phyloP scores from a whole-genome alignment of 1,284 basidiomycete species.

The Apiotrichum sp. region DNA sequence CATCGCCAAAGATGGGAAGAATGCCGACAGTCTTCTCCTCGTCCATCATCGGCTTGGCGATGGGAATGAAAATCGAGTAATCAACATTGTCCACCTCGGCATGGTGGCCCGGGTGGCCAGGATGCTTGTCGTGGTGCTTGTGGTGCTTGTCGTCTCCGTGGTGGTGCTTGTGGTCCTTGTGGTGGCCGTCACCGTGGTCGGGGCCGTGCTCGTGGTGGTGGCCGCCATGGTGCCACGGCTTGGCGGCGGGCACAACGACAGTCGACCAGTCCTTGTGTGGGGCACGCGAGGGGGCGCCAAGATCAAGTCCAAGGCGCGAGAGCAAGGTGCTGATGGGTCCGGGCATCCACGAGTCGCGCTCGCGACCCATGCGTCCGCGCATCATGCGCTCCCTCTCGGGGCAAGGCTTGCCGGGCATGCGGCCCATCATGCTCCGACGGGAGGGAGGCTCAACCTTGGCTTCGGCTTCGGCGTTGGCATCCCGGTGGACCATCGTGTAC shows the following conservation, averaged over 20 bases:
- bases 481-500: neutral
- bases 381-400: neutral
- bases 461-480: neutral
- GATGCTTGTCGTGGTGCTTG: neutral
- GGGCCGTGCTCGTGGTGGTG: neutral
- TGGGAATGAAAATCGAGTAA: neutral
- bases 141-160: neutral
- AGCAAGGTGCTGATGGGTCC: neutral
- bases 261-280: neutral
- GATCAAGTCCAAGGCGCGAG: slow-evolving; percentile 2
- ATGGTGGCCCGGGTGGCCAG: neutral
- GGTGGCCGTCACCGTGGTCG: neutral
- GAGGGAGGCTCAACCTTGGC: neutral
- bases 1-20: slow-evolving; percentile 5
- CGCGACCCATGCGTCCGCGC: neutral
- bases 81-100: neutral
- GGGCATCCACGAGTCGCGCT: slow-evolving; percentile 1
- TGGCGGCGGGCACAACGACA: neutral
- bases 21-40: slow-evolving; percentile 1
- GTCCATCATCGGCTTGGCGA: neutral
- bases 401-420: slow-evolving; percentile 4
- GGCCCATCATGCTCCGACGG: neutral
- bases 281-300: neutral
- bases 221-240: too few relatives aligned
- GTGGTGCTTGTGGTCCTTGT: neutral